These are phyloP conservation scores for Theileria sp. DNA, from an alignment of 169 alveolate species.

Conservation along the genomic window DNA sequence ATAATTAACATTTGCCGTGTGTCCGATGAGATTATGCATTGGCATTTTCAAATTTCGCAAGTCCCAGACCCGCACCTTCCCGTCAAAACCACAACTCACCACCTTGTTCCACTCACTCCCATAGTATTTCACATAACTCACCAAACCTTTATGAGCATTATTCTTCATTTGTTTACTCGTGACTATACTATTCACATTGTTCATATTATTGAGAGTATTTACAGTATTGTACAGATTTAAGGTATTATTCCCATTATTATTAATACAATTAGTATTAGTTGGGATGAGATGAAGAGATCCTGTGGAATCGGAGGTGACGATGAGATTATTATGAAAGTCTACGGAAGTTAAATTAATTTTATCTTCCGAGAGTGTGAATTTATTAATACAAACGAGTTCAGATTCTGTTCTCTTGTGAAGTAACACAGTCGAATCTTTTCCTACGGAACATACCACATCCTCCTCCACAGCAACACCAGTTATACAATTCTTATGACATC, in stretches of 20 bases:
- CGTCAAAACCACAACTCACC: conserved; percentile 38
- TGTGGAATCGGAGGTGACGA: conserved; percentile 33
- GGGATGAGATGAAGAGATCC: neutral
- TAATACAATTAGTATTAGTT: neutral
- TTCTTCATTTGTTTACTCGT: conserved; percentile 6
- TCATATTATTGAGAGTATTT: too few relatives aligned
- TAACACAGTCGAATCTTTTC: conserved; percentile 61
- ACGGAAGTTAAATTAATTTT: conserved; percentile 43
- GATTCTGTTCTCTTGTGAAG: conserved; percentile 33
- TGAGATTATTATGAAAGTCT: conserved; percentile 22
- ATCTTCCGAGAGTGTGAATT: conserved; percentile 13
- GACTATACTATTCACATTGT: neutral
- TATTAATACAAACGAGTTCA: conserved; percentile 14
- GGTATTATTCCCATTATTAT: too few relatives aligned
- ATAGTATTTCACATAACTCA: conserved; percentile 46
- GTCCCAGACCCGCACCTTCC: conserved; percentile 63
- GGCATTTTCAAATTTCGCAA: conserved; percentile 47
- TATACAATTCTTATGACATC: conserved; percentile 58
- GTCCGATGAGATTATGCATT: conserved; percentile 57
- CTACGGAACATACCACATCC: conserved; percentile 49
- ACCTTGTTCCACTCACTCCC: conserved; percentile 12
- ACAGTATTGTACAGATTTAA: neutral
- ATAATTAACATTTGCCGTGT: conserved; percentile 56
- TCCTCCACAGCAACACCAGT: conserved; percentile 35
- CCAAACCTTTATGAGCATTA: conserved; percentile 29